These are phyloP conservation scores for Leishmania aethiopica DNA, from an alignment of 208 protist species.

Conservation along the genomic window DNA sequence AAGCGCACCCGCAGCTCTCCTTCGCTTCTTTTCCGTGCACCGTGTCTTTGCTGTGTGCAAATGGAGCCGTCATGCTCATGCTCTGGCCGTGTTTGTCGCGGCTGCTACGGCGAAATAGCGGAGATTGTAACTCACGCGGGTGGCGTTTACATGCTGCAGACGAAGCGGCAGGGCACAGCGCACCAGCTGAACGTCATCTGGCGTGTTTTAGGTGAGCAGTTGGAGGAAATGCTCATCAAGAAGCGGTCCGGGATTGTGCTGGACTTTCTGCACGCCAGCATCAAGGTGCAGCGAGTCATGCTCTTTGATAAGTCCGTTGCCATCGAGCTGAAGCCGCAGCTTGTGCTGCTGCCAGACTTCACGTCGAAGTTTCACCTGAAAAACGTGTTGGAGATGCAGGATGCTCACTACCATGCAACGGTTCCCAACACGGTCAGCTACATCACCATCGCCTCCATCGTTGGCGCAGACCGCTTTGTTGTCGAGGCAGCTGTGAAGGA, in stretches of 20 bases:
- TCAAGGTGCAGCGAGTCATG: conserved; percentile 68
- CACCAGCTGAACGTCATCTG: conserved; percentile 75
- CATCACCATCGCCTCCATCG: conserved; percentile 38
- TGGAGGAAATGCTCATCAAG: conserved; percentile 59
- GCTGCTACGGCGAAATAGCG: conserved; percentile 82
- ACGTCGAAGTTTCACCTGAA: conserved; percentile 79
- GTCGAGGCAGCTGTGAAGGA: conserved; percentile 82
- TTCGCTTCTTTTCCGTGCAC: background rate
- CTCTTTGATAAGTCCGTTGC: conserved; percentile 48
- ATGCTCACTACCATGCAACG: conserved; percentile 84
- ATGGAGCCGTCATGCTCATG: conserved; percentile 30
- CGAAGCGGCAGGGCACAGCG: conserved; percentile 48
- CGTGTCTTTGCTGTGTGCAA: background rate
- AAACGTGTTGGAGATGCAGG: conserved; percentile 75
- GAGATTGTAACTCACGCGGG: conserved; percentile 56
- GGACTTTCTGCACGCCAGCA: conserved; percentile 84
- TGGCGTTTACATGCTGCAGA: conserved; percentile 68
- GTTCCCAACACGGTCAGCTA: conserved; percentile 55
- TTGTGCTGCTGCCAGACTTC: conserved; percentile 84
- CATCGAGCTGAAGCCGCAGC: conserved; percentile 79
- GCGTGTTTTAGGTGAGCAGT: conserved; percentile 59
- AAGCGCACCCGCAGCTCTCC: background rate
- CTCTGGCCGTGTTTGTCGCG: conserved; percentile 52
- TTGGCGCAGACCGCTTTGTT: conserved; percentile 59
- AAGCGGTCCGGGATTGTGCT: conserved; percentile 70